Conservation (phyloP, 768 basidiomycete genomes). For the Leccinum incarnatum region DNA sequence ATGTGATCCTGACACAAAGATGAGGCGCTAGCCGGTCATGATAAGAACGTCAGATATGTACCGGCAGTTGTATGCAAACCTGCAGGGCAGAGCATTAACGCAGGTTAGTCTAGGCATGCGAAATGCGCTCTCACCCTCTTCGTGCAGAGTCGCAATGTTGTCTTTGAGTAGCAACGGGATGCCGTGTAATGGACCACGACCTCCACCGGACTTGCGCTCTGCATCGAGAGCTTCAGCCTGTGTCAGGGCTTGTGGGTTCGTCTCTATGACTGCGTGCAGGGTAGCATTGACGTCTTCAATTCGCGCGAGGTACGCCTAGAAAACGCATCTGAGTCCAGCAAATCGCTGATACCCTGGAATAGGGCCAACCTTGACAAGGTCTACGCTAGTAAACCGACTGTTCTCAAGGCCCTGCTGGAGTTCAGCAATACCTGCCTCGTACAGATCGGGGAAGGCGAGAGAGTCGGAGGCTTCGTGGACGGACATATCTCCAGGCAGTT, state of each 20-base stretch:
- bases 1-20: slow-evolving; percentile 28
- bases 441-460: slow-evolving; percentile 51
- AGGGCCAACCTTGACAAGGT: slow-evolving; percentile 53
- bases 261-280: slow-evolving; percentile 60
- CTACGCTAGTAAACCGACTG: slow-evolving; percentile 56
- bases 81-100: slow-evolving; percentile 1
- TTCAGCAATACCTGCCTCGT: slow-evolving; percentile 57
- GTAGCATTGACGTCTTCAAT: slow-evolving; percentile 64
- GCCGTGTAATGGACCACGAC: slow-evolving; percentile 50
- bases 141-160: slow-evolving; percentile 35
- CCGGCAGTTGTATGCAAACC: slow-evolving; percentile 42
- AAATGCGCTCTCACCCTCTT: slow-evolving; percentile 24
- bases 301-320: slow-evolving; percentile 60
- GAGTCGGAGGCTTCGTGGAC: background rate
- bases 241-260: slow-evolving; percentile 51
- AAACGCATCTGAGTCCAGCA: background rate
- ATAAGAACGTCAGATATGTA: slow-evolving; percentile 2
- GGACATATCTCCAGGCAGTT: slow-evolving; percentile 16
- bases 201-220: slow-evolving; percentile 45
- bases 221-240: slow-evolving; percentile 51
- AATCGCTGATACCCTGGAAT: background rate
- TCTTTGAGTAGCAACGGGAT: slow-evolving; percentile 60
- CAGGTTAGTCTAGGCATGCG: background rate
- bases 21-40: background rate
- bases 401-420: slow-evolving; percentile 52